A percentile compares a stretch with the other conserved stretches of the same genome.
Conservation (phyloP, 1,284 basidiomycete genomes). For the Boletus austroedulis region DNA sequence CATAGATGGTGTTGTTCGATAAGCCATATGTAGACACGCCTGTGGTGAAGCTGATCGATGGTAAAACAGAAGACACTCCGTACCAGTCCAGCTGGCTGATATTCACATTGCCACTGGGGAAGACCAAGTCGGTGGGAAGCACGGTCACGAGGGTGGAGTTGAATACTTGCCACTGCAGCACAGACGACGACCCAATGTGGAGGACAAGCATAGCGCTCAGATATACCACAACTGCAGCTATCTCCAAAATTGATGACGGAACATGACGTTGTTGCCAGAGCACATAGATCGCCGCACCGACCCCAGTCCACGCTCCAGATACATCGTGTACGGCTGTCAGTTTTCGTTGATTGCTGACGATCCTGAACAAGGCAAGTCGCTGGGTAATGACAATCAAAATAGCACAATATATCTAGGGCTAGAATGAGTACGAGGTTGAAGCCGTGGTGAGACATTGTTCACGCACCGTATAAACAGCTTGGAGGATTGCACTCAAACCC, state of each 20-base stretch:
- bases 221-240: background rate
- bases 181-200: background rate
- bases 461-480: background rate
- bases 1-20: background rate
- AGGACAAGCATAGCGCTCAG: background rate
- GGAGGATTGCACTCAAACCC: background rate
- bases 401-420: background rate
- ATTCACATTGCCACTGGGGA: background rate
- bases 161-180: background rate
- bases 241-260: background rate
- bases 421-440: background rate
- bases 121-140: background rate
- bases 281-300: background rate
- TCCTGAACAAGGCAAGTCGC: background rate
- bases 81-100: background rate
- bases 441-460: background rate
- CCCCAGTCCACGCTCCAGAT: background rate
- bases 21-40: background rate
- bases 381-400: background rate
- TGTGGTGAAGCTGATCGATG: background rate
- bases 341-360: background rate
- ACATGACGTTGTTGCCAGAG: background rate
- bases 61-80: background rate
- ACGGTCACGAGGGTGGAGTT: background rate
- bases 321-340: background rate